Conservation (phyloP, 176 grass and related monocot genomes). For the Carex scoparia region DNA sequence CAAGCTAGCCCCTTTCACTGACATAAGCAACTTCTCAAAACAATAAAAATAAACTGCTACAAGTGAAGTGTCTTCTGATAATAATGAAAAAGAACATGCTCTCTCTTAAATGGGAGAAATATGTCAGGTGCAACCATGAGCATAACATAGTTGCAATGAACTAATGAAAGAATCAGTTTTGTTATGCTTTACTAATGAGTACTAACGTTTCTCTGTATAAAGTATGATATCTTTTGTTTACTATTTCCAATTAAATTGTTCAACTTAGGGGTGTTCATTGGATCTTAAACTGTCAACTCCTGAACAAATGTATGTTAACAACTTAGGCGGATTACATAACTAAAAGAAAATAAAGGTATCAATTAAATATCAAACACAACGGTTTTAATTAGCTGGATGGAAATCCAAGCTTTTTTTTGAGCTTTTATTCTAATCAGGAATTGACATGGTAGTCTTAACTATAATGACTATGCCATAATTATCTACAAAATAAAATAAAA, state of each 20-base stretch:
- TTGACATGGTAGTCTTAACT: background rate
- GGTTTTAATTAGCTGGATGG: background rate
- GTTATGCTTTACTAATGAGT: background rate
- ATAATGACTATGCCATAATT: background rate
- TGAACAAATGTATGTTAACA: background rate
- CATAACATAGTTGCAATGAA: background rate
- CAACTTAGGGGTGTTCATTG: background rate
- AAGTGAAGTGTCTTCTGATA: background rate
- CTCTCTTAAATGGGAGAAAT: background rate
- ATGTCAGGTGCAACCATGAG: background rate
- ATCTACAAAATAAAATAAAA: constrained; percentile 14
- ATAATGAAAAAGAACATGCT: background rate
- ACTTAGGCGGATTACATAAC: background rate
- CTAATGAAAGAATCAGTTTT: background rate
- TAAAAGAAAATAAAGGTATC: background rate
- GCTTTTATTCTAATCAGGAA: background rate
- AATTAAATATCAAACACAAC: background rate
- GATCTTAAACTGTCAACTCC: background rate
- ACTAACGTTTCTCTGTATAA: constrained; percentile 13
- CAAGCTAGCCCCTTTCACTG: constrained; percentile 52
- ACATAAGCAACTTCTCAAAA: constrained; percentile 47
- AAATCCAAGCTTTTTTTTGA: background rate
- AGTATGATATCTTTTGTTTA: background rate
- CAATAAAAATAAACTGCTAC: background rate
- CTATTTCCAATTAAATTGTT: background rate